Evolutionary conservation across 129 eudicot genomes (phyloP).

Genomic region (Artemisia tridentata): DNA sequence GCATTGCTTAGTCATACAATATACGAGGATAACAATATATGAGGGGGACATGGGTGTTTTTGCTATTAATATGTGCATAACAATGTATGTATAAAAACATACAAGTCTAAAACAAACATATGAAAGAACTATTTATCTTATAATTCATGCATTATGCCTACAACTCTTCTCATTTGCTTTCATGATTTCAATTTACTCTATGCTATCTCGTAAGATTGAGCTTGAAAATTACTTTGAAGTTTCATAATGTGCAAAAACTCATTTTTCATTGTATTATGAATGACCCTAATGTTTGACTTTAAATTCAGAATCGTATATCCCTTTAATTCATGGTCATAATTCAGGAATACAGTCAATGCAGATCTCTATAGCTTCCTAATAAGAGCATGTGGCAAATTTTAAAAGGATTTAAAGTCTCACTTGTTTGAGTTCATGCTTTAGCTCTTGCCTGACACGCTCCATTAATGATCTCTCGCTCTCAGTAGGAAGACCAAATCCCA

Average conservation of each 20-base stretch:
- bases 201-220: not conserved
- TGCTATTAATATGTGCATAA: not conserved
- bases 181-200: not conserved
- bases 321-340: not conserved
- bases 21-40: not conserved
- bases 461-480: conserved; percentile 83
- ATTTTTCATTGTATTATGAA: not conserved
- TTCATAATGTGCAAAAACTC: conserved; percentile 5
- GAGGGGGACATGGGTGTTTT: too few relatives aligned
- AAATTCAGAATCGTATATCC: not conserved
- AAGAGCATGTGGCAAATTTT: too few relatives aligned
- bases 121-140: not conserved
- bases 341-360: not conserved
- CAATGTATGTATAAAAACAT: not conserved
- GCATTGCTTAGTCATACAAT: not conserved
- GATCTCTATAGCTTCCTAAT: not conserved
- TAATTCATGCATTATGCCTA: too few relatives aligned
- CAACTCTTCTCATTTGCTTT: too few relatives aligned
- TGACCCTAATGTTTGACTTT: not conserved
- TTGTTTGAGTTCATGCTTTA: conserved; percentile 83
- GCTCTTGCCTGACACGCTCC: conserved; percentile 91
- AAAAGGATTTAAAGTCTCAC: conserved; percentile 28
- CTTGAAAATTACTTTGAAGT: not conserved
- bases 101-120: not conserved
- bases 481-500: conserved; percentile 93